These are phyloP conservation scores for Ceriops decandra DNA, from an alignment of 345 rosid genomes.

Conservation along the genomic window DNA sequence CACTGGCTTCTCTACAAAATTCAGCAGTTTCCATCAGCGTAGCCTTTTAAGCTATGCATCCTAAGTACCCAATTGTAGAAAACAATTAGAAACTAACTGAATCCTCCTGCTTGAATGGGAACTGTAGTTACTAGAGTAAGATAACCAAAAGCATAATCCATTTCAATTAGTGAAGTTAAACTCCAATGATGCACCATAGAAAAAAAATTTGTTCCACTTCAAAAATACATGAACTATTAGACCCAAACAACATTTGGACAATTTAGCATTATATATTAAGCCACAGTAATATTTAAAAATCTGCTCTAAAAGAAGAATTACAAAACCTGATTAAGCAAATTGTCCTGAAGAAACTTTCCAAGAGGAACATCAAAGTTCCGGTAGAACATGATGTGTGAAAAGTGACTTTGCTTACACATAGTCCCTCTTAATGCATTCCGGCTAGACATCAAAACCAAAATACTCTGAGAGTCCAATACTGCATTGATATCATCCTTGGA, in stretches of 20 bases:
- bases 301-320: constrained; percentile 4
- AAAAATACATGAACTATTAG: no score
- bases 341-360: constrained; percentile 76
- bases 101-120: background rate
- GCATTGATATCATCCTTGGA: constrained; percentile 41
- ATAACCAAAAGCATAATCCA: constrained; percentile 5
- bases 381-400: constrained; percentile 92
- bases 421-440: constrained; percentile 62
- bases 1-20: constrained; percentile 66
- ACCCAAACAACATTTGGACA: background rate
- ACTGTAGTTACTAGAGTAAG: background rate
- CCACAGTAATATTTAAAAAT: background rate
- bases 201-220: background rate
- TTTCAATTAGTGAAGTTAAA: background rate
- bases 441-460: constrained; percentile 86
- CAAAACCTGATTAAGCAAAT: constrained; percentile 76
- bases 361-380: constrained; percentile 81
- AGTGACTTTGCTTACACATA: constrained; percentile 88
- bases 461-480: constrained; percentile 59
- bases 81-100: background rate
- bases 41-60: constrained; percentile 11
- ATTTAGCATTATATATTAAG: background rate
- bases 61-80: background rate
- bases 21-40: constrained; percentile 25
- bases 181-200: background rate